These are phyloP conservation scores for Urtica urens DNA, from an alignment of 306 rosid genomes.

Conservation along the genomic window DNA sequence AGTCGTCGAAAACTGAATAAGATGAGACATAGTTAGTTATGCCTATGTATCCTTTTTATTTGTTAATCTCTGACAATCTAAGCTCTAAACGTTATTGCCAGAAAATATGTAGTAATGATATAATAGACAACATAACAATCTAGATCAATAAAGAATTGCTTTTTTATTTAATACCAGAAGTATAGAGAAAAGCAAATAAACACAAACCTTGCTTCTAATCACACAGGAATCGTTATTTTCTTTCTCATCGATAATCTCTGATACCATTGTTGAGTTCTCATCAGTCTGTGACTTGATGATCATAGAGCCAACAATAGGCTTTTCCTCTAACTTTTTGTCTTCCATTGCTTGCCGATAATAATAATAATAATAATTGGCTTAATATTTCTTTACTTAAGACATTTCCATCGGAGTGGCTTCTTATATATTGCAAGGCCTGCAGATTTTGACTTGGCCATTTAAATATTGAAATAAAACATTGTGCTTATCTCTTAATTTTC, in stretches of 20 bases:
- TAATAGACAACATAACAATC: too few species aligned
- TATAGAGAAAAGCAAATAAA: too few species aligned
- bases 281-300: slow-evolving; percentile 5
- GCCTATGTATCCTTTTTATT: too few species aligned
- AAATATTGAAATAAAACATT: not conserved
- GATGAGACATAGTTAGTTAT: too few species aligned
- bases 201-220: slow-evolving; percentile 17
- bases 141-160: too few species aligned
- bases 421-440: slow-evolving; percentile 10
- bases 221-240: slow-evolving; percentile 13
- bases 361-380: slow-evolving; percentile 10
- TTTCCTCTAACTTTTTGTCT: not conserved
- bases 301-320: slow-evolving; percentile 10
- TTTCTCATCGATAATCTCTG: not conserved
- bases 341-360: slow-evolving; percentile 12
- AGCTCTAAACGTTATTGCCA: too few species aligned
- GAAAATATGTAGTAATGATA: too few species aligned
- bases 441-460: slow-evolving; percentile 27
- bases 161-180: too few species aligned
- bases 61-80: too few species aligned
- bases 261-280: slow-evolving; percentile 10
- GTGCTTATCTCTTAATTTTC: slow-evolving; percentile 22
- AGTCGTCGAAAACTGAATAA: too few species aligned
- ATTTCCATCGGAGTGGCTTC: slow-evolving; percentile 9
- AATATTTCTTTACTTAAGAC: slow-evolving; percentile 10